Conservation (phyloP, 805 yeast genomes). For the Candida vartiovaarae region DNA sequence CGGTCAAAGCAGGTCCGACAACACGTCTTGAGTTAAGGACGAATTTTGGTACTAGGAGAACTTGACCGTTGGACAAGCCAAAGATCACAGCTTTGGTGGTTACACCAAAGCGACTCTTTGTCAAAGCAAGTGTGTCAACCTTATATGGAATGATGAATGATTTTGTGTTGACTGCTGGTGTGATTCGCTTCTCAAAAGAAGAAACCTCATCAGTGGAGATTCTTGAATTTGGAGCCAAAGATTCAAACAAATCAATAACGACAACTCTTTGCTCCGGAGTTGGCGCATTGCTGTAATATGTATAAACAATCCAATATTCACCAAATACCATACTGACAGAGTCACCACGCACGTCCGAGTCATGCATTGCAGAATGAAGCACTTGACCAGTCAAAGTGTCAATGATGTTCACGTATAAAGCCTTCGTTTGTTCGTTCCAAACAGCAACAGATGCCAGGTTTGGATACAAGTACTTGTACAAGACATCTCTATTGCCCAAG, state of each 20-base stretch:
- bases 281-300: constrained; percentile 48
- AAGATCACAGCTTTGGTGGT: constrained; percentile 59
- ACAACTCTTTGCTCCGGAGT: constrained; percentile 49
- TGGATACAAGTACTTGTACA: constrained; percentile 81
- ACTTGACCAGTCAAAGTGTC: constrained; percentile 68
- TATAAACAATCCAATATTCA: constrained; percentile 77
- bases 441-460: constrained; percentile 51
- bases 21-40: constrained; percentile 65
- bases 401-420: constrained; percentile 44
- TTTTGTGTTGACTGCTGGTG: constrained; percentile 45
- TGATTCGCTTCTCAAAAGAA: constrained; percentile 27
- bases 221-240: constrained; percentile 44
- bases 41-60: constrained; percentile 64
- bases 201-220: constrained; percentile 19
- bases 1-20: constrained; percentile 43
- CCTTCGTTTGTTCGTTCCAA: constrained; percentile 21
- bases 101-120: constrained; percentile 59
- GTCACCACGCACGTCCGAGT: constrained; percentile 33
- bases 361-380: constrained; percentile 38
- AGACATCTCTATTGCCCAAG: constrained; percentile 60
- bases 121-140: constrained; percentile 43
- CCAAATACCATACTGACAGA: constrained; percentile 53
- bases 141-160: constrained; percentile 59
- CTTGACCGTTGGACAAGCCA: constrained; percentile 51
- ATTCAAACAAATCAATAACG: constrained; percentile 76